Base-by-base conservation (phyloP, 2,329 filamentous ascomycete genomes). In the Purpureocillium takamizusanense region DNA sequence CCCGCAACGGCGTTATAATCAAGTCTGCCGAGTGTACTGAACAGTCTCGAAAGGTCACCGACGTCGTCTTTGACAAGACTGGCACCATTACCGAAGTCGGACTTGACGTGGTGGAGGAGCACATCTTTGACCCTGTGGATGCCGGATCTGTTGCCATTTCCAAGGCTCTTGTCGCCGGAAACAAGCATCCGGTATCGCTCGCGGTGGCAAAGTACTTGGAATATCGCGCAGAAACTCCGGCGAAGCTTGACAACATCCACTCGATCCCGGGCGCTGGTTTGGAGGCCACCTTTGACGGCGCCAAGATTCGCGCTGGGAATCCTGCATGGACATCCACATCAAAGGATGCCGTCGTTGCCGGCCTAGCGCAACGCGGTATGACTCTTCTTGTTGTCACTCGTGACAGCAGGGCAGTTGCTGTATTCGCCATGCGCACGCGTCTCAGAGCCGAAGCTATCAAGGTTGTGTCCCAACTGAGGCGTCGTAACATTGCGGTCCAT, bases 51-150 rank as follows among this genome's bases (percentile, higher is more conserved):
- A 74, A 72, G 38, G 60, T 67, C 3, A 72, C 69, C 0, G 68
- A 77, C 46, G 62, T 78, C 3, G 63, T 81, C 1, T 78, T 83
- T 42, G 76, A 82, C 61, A 83, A 81, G 58, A 82, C 77, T 0
- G 77, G 78, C 1, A 82, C 76, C 1, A 56, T 82, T 16, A 80
- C 76, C 0, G 57, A 62, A 18, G 73, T 67, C 0, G 58, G 63
- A 12, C 50, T 60, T 9, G 49, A 52, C 14, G 54, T 59, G 17
- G 31, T 50, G 12, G 43, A 46, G 13, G 41, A 50, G 14, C 40
- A 54, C 12, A 45, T 43, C 7, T 37, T 53, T 25, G 42, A 39
- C n/a, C 17, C 40, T 4, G 41, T 50, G 36, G 37, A 47, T 13
- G 44, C 51, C n/a, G 41, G 51, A 27, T 51, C 45, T 14, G 41